A percentile compares a stretch with the other conserved stretches of the same genome.
phyloP scores from a whole-genome alignment of 1,139 yeast genomes.

The Geotrichum siamense region DNA sequence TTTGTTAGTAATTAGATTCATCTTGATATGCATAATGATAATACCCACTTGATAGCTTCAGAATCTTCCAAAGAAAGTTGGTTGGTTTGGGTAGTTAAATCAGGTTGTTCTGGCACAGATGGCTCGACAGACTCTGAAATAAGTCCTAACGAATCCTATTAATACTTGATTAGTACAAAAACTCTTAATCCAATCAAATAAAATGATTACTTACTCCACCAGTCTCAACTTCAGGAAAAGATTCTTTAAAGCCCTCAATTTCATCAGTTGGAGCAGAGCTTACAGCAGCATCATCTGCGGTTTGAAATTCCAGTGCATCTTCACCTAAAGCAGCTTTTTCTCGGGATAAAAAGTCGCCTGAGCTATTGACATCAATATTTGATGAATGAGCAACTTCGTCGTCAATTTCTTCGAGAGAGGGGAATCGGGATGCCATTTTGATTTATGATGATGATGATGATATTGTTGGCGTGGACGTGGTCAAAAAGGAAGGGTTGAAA shows the following conservation, averaged over 20 bases:
- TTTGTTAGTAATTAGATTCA: too few species aligned
- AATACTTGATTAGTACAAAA: too few species aligned
- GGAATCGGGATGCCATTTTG: slow-evolving; percentile 78
- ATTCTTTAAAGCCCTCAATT: slow-evolving; percentile 35
- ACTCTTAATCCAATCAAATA: too few species aligned
- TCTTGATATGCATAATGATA: slow-evolving; percentile 2
- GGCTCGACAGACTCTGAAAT: slow-evolving; percentile 30
- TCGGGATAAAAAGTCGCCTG: slow-evolving; percentile 67
- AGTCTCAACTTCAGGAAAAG: slow-evolving; percentile 53
- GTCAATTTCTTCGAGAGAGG: slow-evolving; percentile 58
- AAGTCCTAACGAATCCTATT: too few species aligned
- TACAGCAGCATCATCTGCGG: slow-evolving; percentile 56
- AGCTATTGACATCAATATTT: slow-evolving; percentile 26
- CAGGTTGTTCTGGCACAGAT: slow-evolving; percentile 28
- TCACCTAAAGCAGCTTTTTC: slow-evolving; percentile 82
- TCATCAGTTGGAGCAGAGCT: slow-evolving; percentile 43
- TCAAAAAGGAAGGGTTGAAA: slow-evolving; percentile 5
- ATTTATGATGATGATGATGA: neutral
- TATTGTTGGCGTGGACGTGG: slow-evolving; percentile 10
- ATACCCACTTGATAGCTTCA: slow-evolving; percentile 29
- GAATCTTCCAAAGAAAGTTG: slow-evolving; percentile 33
- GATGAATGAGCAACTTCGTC: slow-evolving; percentile 26
- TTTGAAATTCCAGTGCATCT: slow-evolving; percentile 56
- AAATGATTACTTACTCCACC: neutral
- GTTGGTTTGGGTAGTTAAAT: slow-evolving; percentile 15